A percentile compares a stretch with the other conserved stretches of the same genome.
Evolutionary conservation across 305 asterid genomes (phyloP).

Genomic region (Fraxinus nigra): DNA sequence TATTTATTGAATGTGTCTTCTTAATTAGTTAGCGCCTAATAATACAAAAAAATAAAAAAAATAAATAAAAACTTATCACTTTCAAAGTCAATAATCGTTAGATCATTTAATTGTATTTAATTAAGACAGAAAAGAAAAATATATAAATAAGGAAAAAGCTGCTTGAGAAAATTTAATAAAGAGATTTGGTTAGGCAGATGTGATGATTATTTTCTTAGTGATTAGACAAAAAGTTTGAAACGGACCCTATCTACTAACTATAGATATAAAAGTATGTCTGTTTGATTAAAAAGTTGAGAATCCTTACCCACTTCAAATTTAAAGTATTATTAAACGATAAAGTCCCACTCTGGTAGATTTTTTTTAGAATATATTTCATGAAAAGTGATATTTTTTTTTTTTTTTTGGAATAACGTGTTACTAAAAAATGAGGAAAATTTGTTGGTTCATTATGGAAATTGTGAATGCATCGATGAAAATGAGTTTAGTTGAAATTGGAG

Average conservation of each 20-base stretch:
- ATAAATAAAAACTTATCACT: constrained; percentile 6
- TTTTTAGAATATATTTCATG: too few relatives aligned
- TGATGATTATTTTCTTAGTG: constrained; percentile 33
- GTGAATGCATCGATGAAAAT: not conserved
- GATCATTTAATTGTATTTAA: not conserved
- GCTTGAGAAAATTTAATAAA: constrained; percentile 7
- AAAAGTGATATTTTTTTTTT: too few relatives aligned
- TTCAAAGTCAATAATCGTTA: constrained; percentile 29
- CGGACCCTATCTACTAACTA: constrained; percentile 6
- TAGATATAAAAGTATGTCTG: not conserved
- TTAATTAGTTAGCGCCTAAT: constrained; percentile 32
- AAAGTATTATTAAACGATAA: too few relatives aligned
- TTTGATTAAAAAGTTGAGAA: constrained; percentile 20
- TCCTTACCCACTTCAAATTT: constrained; percentile 10
- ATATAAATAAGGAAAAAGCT: not conserved
- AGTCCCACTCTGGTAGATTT: too few relatives aligned
- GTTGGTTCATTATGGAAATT: too few relatives aligned
- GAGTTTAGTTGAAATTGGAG: not conserved
- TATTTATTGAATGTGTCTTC: not conserved
- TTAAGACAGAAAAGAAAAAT: not conserved
- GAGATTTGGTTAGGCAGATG: constrained; percentile 27
- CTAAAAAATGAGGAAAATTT: too few relatives aligned
- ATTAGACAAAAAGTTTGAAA: constrained; percentile 29
- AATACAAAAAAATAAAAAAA: constrained; percentile 19
- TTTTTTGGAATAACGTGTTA: too few relatives aligned